Evolutionary conservation across 257 asterid species (phyloP), one percentile per base, ranked within the genome.

Genomic region (Rubia yunnanensis): DNA sequence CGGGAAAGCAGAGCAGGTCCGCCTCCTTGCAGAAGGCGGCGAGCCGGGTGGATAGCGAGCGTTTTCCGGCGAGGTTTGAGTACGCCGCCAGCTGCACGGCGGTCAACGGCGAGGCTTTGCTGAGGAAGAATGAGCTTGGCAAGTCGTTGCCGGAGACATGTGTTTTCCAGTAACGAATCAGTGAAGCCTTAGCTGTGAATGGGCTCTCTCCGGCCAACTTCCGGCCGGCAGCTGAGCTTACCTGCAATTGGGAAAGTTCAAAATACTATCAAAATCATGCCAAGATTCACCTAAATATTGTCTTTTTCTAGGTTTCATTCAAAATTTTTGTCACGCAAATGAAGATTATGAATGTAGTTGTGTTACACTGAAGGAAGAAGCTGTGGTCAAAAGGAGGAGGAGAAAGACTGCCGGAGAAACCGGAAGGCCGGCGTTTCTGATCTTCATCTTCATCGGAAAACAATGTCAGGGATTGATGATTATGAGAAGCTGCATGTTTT

Each of bases 1-100:
- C 88, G 20, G 84, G 82, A 79, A 86, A 86, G 67, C 96, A 88
- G 38, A 88, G 73, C 6, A 88, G 85, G 7, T 84, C 76, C 0
- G 96, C 94, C 44, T 69, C 74, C 31, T 86, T 23, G 73, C 96
- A 88, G 73, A 88, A 88, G 14, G 73, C 77, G 0, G 83, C 83
- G 23, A 88, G 86, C 5, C 81, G 80, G 2, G 84, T 58, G 18
- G 96, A 82, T 22, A 88, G 80, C 3, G 85, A 68, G 79, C 76
- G 81, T 66, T 74, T 76, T 52, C 78, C 82, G 67, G 85, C 89
- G 60, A 84, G 84, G 66, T 76, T 84, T 4, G 75, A 63, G 36
- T 72, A 76, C 3, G 57, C 72, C n/a, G 77, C 74, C 65, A 68
- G 35, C 39, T 76, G 70, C 60, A 76, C 75, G 22, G 81, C 77